These are phyloP conservation scores for Oryza longistaminata DNA, from an alignment of 176 grass and related monocot species.

Conservation along the genomic window DNA sequence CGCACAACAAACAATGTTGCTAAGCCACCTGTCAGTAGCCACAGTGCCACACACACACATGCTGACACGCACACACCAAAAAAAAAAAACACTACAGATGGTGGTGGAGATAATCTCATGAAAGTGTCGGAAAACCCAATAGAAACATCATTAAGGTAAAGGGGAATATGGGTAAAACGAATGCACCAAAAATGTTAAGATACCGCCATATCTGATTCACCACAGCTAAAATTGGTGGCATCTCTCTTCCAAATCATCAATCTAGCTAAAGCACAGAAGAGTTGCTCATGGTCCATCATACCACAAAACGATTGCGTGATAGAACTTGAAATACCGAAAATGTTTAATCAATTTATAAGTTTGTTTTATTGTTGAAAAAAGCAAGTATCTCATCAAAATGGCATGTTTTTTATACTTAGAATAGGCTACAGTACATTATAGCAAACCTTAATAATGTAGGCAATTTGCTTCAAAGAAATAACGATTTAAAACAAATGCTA, in stretches of 20 bases:
- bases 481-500: background rate
- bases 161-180: background rate
- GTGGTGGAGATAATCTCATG: background rate
- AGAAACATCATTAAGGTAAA: background rate
- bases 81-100: conserved; percentile 12
- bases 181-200: background rate
- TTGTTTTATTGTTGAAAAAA: background rate
- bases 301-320: background rate
- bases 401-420: background rate
- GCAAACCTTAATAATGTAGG: background rate
- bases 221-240: background rate
- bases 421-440: background rate
- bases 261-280: background rate
- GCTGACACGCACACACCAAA: background rate
- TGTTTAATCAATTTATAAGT: background rate
- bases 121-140: background rate
- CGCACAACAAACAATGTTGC: background rate
- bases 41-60: background rate
- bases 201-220: background rate
- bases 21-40: background rate
- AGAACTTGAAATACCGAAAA: background rate
- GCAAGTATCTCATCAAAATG: background rate
- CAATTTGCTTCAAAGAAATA: background rate
- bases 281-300: background rate
- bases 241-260: background rate